Percentiles rank a stretch among this genome's conserved stretches.
phyloP scores from a whole-genome alignment of 139 green algal species.

The Micromonas commoda region DNA sequence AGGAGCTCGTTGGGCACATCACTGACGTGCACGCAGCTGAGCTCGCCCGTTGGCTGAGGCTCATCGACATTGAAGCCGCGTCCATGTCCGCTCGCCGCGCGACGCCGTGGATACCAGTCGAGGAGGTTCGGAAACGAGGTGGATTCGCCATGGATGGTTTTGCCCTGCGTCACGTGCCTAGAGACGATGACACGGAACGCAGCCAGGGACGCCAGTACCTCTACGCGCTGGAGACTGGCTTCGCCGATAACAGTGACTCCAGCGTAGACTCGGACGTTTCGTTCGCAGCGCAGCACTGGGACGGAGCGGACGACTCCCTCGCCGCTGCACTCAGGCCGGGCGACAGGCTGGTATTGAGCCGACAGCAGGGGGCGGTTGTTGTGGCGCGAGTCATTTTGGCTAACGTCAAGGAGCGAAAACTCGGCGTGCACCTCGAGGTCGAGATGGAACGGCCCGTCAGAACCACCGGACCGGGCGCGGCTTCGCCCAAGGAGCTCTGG shows the following conservation, averaged over 20 bases:
- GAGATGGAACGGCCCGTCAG: neutral
- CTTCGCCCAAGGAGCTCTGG: neutral
- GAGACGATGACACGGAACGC: too few species aligned
- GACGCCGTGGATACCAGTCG: constrained; percentile 16
- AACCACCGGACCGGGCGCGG: neutral
- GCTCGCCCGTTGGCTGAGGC: neutral
- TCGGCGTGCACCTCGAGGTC: neutral
- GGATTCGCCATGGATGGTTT: constrained; percentile 7
- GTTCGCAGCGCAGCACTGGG: too few species aligned
- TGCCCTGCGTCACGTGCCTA: neutral
- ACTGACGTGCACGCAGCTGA: neutral
- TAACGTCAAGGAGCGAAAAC: neutral
- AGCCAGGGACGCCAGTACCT: too few species aligned
- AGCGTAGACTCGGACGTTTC: too few species aligned
- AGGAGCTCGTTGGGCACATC: neutral
- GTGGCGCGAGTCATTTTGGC: neutral
- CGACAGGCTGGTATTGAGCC: too few species aligned
- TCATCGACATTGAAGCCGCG: constrained; percentile 9
- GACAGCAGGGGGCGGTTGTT: too few species aligned
- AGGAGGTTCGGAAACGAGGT: neutral
- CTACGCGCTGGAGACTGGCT: too few species aligned
- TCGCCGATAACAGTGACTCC: too few species aligned
- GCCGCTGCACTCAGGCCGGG: too few species aligned
- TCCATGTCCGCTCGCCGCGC: neutral
- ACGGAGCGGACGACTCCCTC: too few species aligned